phyloP scores from a whole-genome alignment of 2,329 filamentous ascomycete genomes.

The Trichoderma hamatum region DNA sequence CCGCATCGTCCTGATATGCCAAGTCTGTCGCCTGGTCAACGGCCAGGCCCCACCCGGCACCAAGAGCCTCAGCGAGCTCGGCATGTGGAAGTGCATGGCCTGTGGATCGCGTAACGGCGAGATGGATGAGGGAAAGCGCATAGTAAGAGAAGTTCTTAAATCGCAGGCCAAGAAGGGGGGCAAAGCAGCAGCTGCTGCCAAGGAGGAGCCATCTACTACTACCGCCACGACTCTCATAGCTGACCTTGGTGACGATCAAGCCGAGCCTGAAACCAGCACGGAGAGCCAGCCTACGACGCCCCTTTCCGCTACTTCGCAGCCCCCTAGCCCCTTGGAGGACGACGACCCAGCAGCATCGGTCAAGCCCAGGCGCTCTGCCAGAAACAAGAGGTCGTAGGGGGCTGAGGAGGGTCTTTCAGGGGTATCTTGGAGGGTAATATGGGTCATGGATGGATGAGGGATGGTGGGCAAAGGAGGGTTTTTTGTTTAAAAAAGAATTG shows the following conservation, averaged over 20 bases:
- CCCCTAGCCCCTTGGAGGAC: background rate
- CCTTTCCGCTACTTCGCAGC: background rate
- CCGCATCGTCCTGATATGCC: slow-evolving; percentile 83
- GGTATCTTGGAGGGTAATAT: slow-evolving; percentile 19
- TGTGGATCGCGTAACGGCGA: slow-evolving; percentile 83
- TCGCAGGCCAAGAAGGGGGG: slow-evolving; percentile 23
- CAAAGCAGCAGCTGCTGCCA: slow-evolving; percentile 22
- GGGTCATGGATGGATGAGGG: slow-evolving; percentile 21
- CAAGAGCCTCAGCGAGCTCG: slow-evolving; percentile 74
- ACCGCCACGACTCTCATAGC: background rate
- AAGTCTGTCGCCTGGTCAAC: slow-evolving; percentile 83
- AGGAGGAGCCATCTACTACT: slow-evolving; percentile 25
- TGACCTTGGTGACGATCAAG: slow-evolving; percentile 31
- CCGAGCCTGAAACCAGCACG: slow-evolving; percentile 12
- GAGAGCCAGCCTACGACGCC: slow-evolving; percentile 24
- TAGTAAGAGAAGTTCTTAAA: slow-evolving; percentile 66
- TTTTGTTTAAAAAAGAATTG: background rate
- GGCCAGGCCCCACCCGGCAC: slow-evolving; percentile 92
- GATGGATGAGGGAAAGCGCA: slow-evolving; percentile 73
- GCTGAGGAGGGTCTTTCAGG: slow-evolving; percentile 9
- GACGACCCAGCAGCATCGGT: slow-evolving; percentile 16
- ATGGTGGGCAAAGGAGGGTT: background rate
- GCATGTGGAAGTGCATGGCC: slow-evolving; percentile 85
- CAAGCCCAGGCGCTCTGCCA: slow-evolving; percentile 19
- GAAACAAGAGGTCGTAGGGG: slow-evolving; percentile 20